Evolutionary conservation across 2,329 filamentous ascomycete species (phyloP).

Genomic region (Paracamarosporium sp.): DNA sequence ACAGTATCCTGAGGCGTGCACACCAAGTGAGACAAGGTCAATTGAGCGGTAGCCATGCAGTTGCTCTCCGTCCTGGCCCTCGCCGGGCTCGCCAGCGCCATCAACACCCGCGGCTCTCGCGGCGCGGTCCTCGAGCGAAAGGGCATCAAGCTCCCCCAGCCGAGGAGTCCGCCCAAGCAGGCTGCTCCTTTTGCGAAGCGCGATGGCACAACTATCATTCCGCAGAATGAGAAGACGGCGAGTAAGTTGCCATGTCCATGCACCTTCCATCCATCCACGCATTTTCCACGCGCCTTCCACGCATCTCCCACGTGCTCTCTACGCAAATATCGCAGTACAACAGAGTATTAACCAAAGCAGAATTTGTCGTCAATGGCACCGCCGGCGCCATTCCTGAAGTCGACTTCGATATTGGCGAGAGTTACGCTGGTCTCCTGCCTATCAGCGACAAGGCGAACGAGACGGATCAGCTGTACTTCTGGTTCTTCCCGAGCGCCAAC

Average conservation of each 20-base stretch:
- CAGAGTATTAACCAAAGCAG: conserved; percentile 26
- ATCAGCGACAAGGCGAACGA: conserved; percentile 57
- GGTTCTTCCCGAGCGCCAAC: conserved; percentile 63
- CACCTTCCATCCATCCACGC: no score
- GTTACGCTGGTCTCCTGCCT: conserved; percentile 58
- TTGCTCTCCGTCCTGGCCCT: conserved; percentile 40
- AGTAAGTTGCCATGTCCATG: conserved; percentile 24
- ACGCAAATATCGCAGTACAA: no score
- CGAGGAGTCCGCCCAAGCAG: conserved; percentile 29
- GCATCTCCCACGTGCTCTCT: no score
- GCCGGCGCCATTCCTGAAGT: conserved; percentile 55
- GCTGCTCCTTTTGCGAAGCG: conserved; percentile 30
- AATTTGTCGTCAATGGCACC: conserved; percentile 46
- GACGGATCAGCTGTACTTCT: conserved; percentile 59
- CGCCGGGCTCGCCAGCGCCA: conserved; percentile 32
- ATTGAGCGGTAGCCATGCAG: conserved; percentile 29
- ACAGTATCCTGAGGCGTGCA: neutral
- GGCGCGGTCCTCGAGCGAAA: conserved; percentile 35
- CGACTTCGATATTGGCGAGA: conserved; percentile 53
- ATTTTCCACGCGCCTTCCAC: no score
- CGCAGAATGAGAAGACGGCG: conserved; percentile 51
- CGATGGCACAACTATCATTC: conserved; percentile 39
- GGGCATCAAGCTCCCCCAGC: conserved; percentile 28
- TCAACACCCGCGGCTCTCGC: conserved; percentile 35
- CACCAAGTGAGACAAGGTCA: neutral